phyloP scores from a whole-genome alignment of 169 alveolate genomes.

The Plasmodium vivax region DNA sequence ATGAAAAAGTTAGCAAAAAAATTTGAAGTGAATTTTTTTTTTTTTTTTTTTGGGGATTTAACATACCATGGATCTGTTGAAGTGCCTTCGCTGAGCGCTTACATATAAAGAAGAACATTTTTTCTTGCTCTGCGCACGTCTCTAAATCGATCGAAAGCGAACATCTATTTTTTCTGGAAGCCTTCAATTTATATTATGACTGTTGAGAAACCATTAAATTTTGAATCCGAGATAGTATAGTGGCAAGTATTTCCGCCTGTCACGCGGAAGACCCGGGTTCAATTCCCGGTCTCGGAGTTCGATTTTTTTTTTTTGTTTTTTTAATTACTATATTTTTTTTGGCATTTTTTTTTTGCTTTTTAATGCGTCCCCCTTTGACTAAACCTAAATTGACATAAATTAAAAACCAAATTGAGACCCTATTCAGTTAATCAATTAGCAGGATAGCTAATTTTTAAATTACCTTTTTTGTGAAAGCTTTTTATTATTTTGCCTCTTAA shows the following conservation, averaged over 20 bases:
- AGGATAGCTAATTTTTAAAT: background rate
- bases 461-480: background rate
- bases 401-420: background rate
- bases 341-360: background rate
- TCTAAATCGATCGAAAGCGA: no score
- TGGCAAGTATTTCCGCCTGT: conserved; percentile 91
- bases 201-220: background rate
- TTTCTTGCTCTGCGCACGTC: background rate
- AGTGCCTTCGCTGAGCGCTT: background rate
- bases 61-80: background rate
- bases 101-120: background rate
- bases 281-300: conserved; percentile 90
- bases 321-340: background rate
- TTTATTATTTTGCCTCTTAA: background rate
- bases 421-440: background rate
- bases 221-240: conserved; percentile 89
- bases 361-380: background rate
- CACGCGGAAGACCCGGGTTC: conserved; percentile 93
- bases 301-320: background rate
- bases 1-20: background rate
- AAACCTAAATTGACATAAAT: background rate
- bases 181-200: background rate
- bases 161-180: background rate
- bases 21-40: background rate
- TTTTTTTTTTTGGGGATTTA: background rate